Percentiles rank a stretch among this genome's conserved stretches.
Evolutionary conservation across 768 basidiomycete genomes (phyloP).

Genomic region (Myochromella boudieri): DNA sequence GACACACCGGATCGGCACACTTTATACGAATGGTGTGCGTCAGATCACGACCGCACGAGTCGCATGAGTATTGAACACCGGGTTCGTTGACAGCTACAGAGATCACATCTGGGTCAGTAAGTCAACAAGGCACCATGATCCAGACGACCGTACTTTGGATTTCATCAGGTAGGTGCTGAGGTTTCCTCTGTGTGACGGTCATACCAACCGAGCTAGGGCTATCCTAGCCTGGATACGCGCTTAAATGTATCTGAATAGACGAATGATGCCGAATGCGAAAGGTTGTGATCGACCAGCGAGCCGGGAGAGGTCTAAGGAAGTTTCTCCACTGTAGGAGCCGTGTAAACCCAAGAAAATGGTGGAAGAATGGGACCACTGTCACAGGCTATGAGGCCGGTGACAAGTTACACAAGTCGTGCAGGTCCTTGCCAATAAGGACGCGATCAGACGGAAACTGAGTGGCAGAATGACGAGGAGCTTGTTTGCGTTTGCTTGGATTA

Average conservation of each 20-base stretch:
- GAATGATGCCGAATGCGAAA: too few relatives aligned
- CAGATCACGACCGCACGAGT: conserved; percentile 81
- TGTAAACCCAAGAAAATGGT: conserved; percentile 1
- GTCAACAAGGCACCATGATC: not conserved
- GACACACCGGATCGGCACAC: conserved; percentile 81
- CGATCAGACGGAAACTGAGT: conserved; percentile 4
- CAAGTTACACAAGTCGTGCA: not conserved
- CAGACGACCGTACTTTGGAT: conserved; percentile 51
- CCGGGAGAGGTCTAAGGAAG: too few relatives aligned
- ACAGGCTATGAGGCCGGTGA: not conserved
- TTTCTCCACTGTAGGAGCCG: too few relatives aligned
- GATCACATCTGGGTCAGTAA: conserved; percentile 7
- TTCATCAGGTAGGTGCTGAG: conserved; percentile 63
- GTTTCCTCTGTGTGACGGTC: conserved; percentile 70
- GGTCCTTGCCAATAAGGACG: not conserved
- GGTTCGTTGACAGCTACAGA: conserved; percentile 77
- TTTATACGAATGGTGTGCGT: conserved; percentile 97
- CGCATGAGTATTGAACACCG: conserved; percentile 82
- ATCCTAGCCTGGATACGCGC: not conserved
- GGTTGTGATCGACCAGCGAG: too few relatives aligned
- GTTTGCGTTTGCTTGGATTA: conserved; percentile 10
- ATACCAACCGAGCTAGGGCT: conserved; percentile 26
- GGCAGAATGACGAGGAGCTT: conserved; percentile 15
- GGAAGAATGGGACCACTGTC: not conserved
- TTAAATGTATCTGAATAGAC: too few relatives aligned